Evolutionary conservation across 768 basidiomycete species (phyloP).

Genomic region (Podaxis sp.): DNA sequence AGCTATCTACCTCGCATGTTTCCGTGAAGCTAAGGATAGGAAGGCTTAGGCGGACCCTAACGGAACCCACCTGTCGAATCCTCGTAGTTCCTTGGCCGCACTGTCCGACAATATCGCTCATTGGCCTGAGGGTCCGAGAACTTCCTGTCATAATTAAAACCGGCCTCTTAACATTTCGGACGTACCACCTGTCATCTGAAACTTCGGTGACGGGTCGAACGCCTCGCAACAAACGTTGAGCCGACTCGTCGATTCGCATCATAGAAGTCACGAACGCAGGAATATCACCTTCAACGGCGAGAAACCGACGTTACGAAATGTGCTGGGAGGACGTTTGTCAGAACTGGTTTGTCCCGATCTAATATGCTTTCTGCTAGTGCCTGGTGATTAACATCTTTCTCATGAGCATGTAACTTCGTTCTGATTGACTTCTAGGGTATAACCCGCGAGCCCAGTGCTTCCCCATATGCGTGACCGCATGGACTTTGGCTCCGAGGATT

Average conservation of each 20-base stretch:
- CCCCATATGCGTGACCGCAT: neutral
- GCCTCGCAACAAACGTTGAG: neutral
- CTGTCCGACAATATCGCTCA: slow-evolving; percentile 10
- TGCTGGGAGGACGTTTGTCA: neutral
- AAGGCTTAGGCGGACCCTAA: neutral
- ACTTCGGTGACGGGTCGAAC: slow-evolving; percentile 6
- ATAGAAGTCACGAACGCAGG: neutral
- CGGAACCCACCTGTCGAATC: neutral
- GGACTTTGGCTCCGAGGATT: neutral
- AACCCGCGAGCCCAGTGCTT: neutral
- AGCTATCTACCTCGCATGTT: neutral
- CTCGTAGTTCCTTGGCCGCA: neutral
- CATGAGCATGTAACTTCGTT: neutral
- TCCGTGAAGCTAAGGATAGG: neutral
- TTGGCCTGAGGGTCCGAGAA: neutral
- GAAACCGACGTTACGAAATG: neutral
- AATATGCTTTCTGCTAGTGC: neutral
- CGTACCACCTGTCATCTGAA: slow-evolving; percentile 9
- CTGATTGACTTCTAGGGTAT: neutral
- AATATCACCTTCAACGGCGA: neutral
- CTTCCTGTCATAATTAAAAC: slow-evolving; percentile 3
- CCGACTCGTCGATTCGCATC: neutral
- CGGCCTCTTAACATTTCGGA: slow-evolving; percentile 2
- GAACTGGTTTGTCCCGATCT: neutral
- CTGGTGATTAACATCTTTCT: neutral